Evolutionary conservation across 164 flowering plant species (phyloP).

Genomic region (Aristolochia californica): DNA sequence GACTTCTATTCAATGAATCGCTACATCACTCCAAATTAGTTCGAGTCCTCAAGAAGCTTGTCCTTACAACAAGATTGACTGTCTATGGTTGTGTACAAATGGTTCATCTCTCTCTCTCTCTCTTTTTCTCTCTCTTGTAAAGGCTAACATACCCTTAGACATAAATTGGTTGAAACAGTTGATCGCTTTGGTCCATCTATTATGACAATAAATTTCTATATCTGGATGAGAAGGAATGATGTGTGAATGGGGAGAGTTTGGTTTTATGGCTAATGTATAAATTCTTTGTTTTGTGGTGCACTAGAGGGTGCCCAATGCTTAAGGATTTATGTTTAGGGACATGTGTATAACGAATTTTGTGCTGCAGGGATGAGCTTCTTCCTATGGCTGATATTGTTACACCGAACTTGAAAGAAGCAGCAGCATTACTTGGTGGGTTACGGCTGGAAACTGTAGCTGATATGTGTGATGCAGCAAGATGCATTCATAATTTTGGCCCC

Average conservation of each 20-base stretch:
- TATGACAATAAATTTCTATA: too few relatives aligned
- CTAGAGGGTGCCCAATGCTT: too few relatives aligned
- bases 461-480: constrained; percentile 85
- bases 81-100: background rate
- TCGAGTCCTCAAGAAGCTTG: background rate
- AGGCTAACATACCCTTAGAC: background rate
- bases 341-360: constrained; percentile 4
- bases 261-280: too few relatives aligned
- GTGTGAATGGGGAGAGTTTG: too few relatives aligned
- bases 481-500: constrained; percentile 66
- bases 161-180: too few relatives aligned
- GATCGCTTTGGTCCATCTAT: too few relatives aligned
- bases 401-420: constrained; percentile 87
- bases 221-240: too few relatives aligned
- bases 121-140: background rate
- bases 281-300: too few relatives aligned
- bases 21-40: background rate
- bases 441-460: constrained; percentile 54
- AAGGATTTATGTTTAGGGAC: too few relatives aligned
- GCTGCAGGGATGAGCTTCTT: constrained; percentile 66
- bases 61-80: background rate
- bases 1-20: background rate
- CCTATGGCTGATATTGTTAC: constrained; percentile 88
- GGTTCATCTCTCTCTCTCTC: background rate
- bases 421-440: constrained; percentile 67